Evolutionary conservation across 2,329 filamentous ascomycete species (phyloP).

Genomic region (Paramyrothecium roridum): DNA sequence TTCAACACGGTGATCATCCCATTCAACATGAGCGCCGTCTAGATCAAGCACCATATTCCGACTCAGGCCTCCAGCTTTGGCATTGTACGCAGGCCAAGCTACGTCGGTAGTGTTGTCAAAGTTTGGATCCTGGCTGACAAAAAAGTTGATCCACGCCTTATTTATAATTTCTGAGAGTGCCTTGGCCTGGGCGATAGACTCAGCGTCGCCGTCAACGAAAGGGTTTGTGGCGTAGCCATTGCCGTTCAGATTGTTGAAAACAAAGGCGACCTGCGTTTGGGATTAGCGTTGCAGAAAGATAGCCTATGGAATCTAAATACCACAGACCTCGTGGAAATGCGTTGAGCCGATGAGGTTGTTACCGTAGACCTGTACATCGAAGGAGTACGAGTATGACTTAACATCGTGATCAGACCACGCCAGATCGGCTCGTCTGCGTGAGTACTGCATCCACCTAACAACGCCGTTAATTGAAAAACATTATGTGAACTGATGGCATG

Average conservation of each 20-base stretch:
- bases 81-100: slow-evolving; percentile 18
- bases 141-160: slow-evolving; percentile 19
- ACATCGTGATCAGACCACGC: slow-evolving; percentile 14
- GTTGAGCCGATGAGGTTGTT: slow-evolving; percentile 13
- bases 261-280: slow-evolving; percentile 26
- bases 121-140: slow-evolving; percentile 10
- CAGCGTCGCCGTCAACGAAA: slow-evolving; percentile 13
- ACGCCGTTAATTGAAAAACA: background rate
- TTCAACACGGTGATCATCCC: slow-evolving; percentile 18
- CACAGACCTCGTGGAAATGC: slow-evolving; percentile 29
- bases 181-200: slow-evolving; percentile 11
- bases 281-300: background rate
- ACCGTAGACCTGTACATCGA: slow-evolving; percentile 19
- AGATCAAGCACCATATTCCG: slow-evolving; percentile 17
- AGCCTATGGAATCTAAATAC: background rate
- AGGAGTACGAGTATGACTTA: slow-evolving; percentile 18
- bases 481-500: background rate
- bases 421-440: slow-evolving; percentile 13
- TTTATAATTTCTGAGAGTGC: slow-evolving; percentile 16
- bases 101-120: slow-evolving; percentile 2
- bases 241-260: slow-evolving; percentile 29
- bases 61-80: slow-evolving; percentile 12
- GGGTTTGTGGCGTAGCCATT: slow-evolving; percentile 19
- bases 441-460: slow-evolving; percentile 11
- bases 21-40: slow-evolving; percentile 14